Conservation (phyloP, 2,329 filamentous ascomycete species). For the Dendrostoma leiphaemia region DNA sequence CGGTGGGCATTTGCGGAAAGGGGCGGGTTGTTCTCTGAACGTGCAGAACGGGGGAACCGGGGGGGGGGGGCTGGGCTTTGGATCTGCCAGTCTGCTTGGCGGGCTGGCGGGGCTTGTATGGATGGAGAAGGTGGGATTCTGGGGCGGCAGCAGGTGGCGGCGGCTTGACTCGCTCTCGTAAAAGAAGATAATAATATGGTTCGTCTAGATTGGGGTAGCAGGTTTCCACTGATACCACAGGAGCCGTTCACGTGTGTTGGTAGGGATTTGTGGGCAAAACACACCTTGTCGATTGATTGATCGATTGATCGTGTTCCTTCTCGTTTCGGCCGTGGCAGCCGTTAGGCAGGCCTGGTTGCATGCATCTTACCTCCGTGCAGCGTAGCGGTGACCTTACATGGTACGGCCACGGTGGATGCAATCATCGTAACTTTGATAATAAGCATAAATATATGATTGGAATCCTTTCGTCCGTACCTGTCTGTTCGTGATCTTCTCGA, state of each 20-base stretch:
- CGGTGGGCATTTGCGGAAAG: neutral
- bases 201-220: too few relatives aligned
- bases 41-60: too few relatives aligned
- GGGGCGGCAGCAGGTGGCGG: too few relatives aligned
- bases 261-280: too few relatives aligned
- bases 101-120: conserved; percentile 1
- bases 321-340: conserved; percentile 3
- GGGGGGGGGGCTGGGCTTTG: too few relatives aligned
- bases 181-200: too few relatives aligned
- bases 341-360: neutral
- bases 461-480: too few relatives aligned
- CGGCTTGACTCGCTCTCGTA: conserved; percentile 4
- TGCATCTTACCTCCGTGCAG: neutral
- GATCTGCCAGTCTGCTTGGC: too few relatives aligned
- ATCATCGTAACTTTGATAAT: neutral
- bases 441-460: neutral
- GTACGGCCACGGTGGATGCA: neutral
- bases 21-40: neutral
- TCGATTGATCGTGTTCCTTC: too few relatives aligned
- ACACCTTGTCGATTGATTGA: neutral
- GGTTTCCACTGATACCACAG: too few relatives aligned
- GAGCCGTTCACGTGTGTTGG: conserved; percentile 3
- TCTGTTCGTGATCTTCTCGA: too few relatives aligned
- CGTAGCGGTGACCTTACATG: neutral
- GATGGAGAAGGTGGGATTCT: neutral